Base-by-base conservation (phyloP, 352 stramenopile species). In the Pythium scleroteichum region DNA sequence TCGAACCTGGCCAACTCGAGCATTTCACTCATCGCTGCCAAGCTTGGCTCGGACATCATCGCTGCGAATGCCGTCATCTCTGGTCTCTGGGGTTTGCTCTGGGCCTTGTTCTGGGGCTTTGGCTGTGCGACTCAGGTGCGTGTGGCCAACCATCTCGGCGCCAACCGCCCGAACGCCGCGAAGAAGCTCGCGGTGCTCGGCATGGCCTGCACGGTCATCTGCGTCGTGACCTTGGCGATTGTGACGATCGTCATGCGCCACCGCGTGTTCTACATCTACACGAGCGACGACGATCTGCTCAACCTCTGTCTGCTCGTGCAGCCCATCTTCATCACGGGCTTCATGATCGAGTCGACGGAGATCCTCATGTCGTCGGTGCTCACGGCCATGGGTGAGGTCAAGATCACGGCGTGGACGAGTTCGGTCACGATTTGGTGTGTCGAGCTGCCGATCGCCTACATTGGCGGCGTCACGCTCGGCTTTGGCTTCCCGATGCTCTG, bases 101-200 rank as follows among this genome's bases (percentile, higher is more conserved):
- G 79, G 82, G 82, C 82, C 14, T 70, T 92, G 6, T 90, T 92
- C 63, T 93, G 81, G 81, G 83, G 83, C 44, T 93, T 78, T 66
- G 83, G 83, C 50, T 91, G 79, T 26, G 83, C 81, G 4, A 90
- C 83, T 24, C 85, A 94, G 59, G 85, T 90, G 22, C 79, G 82
- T 2, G 82, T 92, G 24, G 80, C 85, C 26, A 92, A 91, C 59
- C 85, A 91, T 51, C 53, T 94, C 2, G 85, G 85, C 16, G 80
- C 80, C 27, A 85, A 83, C 60, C 79, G 80, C 20, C 82, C 85
- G 3, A 76, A 84, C 27, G 75, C 77, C 14, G 85, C 85, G 23
- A 76, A 84, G 66, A 72, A 79, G 41, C 48, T 93, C 7, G 76
- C 59, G 2, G 75, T 85, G 48, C 67, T 93, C 2, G 85, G 85